Conservation (phyloP, 2,329 filamentous ascomycete genomes). For the Drechslerella coelobrocha region DNA sequence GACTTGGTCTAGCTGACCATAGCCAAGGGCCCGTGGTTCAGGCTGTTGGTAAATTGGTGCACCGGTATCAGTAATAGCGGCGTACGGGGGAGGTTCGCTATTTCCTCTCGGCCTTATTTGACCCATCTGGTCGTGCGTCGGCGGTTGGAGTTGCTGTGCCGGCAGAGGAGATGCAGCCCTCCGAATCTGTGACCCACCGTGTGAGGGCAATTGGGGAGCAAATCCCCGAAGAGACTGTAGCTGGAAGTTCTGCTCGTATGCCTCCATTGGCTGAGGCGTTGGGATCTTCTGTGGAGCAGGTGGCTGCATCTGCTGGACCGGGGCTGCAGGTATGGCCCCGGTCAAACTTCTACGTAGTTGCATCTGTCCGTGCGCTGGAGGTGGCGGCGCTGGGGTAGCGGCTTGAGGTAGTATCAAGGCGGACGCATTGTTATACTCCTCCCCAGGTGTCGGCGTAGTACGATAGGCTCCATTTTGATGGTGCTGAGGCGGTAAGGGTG, state of each 20-base stretch:
- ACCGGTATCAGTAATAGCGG: constrained; percentile 26
- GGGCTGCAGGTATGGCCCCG: constrained; percentile 3
- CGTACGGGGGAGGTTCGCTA: constrained; percentile 43
- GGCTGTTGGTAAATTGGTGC: constrained; percentile 9
- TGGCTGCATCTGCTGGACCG: constrained; percentile 13
- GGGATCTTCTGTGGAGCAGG: constrained; percentile 19
- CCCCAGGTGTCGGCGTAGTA: constrained; percentile 17
- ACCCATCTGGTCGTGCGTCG: constrained; percentile 12
- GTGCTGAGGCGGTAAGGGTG: constrained; percentile 32
- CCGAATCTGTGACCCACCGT: constrained; percentile 32
- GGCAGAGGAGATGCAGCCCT: constrained; percentile 22
- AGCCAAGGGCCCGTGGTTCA: constrained; percentile 15
- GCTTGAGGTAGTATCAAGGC: constrained; percentile 15
- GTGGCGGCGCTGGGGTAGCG: constrained; percentile 25
- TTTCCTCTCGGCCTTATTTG: constrained; percentile 27
- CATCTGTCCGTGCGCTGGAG: constrained; percentile 27
- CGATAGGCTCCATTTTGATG: constrained; percentile 23
- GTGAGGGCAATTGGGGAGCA: constrained; percentile 26
- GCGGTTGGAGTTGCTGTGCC: constrained; percentile 14
- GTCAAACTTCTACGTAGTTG: constrained; percentile 41
- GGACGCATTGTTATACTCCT: constrained; percentile 29
- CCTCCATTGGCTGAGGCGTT: constrained; percentile 27
- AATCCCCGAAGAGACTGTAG: constrained; percentile 39
- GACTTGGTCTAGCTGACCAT: constrained; percentile 5
- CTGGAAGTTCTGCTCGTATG: constrained; percentile 35